A percentile compares a stretch with the other conserved stretches of the same genome.
phyloP scores from a whole-genome alignment of 306 rosid species.

The Castanea mollissima region DNA sequence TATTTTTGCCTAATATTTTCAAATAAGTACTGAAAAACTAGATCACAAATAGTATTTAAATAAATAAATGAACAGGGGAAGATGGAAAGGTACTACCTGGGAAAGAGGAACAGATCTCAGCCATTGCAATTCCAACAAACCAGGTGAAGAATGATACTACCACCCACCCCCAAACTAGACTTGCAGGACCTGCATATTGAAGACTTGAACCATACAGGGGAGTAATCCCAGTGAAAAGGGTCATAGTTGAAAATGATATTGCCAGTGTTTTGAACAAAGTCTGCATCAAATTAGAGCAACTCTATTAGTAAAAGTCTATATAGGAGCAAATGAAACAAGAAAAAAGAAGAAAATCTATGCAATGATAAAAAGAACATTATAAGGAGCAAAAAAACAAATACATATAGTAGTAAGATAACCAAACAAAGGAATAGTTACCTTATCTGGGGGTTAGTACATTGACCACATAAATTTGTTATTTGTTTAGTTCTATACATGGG shows the following conservation, averaged over 20 bases:
- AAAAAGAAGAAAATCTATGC: not conserved
- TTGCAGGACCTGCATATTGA: constrained; percentile 80
- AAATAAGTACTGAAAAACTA: not conserved
- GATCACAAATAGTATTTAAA: not conserved
- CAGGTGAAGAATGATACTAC: constrained; percentile 85
- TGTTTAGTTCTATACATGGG: not conserved
- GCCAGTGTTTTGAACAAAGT: constrained; percentile 86
- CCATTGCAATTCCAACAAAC: constrained; percentile 87
- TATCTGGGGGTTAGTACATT: constrained; percentile 54
- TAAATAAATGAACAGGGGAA: not conserved
- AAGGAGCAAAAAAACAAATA: not conserved
- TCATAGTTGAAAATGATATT: constrained; percentile 84
- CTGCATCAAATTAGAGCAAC: constrained; percentile 38
- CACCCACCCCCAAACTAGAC: constrained; percentile 91
- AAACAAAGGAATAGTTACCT: constrained; percentile 30
- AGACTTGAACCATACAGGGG: constrained; percentile 85
- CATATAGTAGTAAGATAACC: not conserved
- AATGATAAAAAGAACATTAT: not conserved
- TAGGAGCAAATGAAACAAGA: not conserved
- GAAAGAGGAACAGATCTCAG: constrained; percentile 91
- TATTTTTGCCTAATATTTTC: no score
- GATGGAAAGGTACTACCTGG: constrained; percentile 50
- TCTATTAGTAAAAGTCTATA: not conserved
- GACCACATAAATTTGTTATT: not conserved
- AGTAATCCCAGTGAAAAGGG: constrained; percentile 94